Conservation (phyloP, 306 rosid genomes). For the Pterocarpus macrocarpus region DNA sequence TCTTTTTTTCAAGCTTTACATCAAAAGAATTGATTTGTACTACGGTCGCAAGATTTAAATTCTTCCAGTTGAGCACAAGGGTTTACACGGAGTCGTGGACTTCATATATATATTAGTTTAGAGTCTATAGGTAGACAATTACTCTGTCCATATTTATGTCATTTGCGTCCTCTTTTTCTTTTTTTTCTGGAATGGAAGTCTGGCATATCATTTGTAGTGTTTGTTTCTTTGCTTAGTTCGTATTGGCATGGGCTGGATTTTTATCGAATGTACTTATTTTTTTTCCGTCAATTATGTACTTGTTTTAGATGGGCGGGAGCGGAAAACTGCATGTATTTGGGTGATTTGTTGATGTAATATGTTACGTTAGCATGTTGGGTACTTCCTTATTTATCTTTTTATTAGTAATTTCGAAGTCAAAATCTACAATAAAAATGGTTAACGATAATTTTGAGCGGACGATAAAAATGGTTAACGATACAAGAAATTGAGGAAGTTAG, state of each 20-base stretch:
- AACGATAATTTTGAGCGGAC: not conserved
- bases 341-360: not conserved
- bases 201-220: slow-evolving; percentile 8
- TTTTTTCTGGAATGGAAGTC: not conserved
- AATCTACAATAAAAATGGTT: not conserved
- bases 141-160: not conserved
- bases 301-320: slow-evolving; percentile 7
- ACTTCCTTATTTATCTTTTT: not conserved
- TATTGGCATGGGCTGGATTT: not conserved
- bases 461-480: slow-evolving; percentile 1
- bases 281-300: not conserved
- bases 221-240: not conserved
- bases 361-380: not conserved
- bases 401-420: not conserved
- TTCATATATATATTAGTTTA: not conserved
- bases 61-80: slow-evolving; percentile 39
- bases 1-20: slow-evolving; percentile 14
- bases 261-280: not conserved
- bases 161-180: not conserved
- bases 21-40: slow-evolving; percentile 42
- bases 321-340: not conserved
- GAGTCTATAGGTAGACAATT: slow-evolving; percentile 9
- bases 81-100: slow-evolving; percentile 19
- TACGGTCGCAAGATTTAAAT: slow-evolving; percentile 40
- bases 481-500: not conserved